Percentiles rank a stretch among this genome's conserved stretches.
These are phyloP conservation scores for Alternaria triticina DNA, from an alignment of 2,329 filamentous ascomycete genomes.

Conservation along the genomic window DNA sequence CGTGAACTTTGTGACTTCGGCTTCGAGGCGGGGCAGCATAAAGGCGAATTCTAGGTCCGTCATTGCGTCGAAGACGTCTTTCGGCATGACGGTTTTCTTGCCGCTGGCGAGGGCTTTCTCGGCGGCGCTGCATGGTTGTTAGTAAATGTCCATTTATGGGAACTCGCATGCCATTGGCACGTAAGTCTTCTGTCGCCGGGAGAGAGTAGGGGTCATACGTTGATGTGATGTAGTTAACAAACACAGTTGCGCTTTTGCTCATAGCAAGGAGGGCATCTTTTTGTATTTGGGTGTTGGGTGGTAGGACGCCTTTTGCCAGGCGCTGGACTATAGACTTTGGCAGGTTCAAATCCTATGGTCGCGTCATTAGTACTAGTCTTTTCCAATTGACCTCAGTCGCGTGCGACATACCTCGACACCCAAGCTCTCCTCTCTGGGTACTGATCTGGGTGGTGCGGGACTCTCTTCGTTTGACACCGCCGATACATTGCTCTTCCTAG, in stretches of 20 bases:
- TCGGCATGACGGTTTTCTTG: conserved; percentile 79
- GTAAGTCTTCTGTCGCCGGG: neutral
- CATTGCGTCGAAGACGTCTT: conserved; percentile 77
- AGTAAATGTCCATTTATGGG: neutral
- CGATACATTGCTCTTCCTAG: conserved; percentile 57
- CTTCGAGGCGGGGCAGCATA: conserved; percentile 75
- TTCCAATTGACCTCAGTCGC: neutral
- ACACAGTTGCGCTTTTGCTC: conserved; percentile 82
- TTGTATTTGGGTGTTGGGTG: conserved; percentile 82
- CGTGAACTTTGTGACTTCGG: conserved; percentile 79
- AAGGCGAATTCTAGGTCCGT: conserved; percentile 76
- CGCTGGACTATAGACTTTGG: conserved; percentile 83
- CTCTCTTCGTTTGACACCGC: conserved; percentile 48
- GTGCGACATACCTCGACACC: conserved; percentile 52
- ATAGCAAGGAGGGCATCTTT: conserved; percentile 80
- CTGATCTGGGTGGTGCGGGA: conserved; percentile 25
- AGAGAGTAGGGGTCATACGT: conserved; percentile 60
- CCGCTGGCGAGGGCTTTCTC: conserved; percentile 69
- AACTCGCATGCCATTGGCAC: neutral
- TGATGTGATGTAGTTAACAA: conserved; percentile 79
- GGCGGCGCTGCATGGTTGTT: conserved; percentile 67
- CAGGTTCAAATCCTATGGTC: conserved; percentile 67
- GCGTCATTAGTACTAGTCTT: neutral
- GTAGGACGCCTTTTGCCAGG: conserved; percentile 79
- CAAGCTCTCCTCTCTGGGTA: conserved; percentile 48